Conservation (phyloP, 768 basidiomycete genomes). For the Calocera cornea region DNA sequence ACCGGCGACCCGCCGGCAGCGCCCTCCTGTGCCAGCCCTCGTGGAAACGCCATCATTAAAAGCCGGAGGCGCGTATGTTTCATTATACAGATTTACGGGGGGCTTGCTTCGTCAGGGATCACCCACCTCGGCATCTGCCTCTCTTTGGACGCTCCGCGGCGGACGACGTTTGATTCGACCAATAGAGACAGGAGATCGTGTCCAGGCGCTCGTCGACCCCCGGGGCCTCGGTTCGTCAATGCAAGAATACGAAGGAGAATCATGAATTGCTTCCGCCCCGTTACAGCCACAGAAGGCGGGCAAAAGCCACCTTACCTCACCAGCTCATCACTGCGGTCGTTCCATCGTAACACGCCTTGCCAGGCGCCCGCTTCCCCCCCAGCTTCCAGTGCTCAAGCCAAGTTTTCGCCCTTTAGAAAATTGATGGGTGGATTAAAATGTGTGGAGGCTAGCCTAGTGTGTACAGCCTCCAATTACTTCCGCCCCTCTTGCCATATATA, state of each 20-base stretch:
- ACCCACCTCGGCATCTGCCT: neutral
- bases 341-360: neutral
- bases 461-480: neutral
- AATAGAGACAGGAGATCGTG: neutral
- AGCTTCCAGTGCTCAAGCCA: neutral
- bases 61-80: neutral
- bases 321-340: neutral
- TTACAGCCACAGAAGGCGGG: slow-evolving; percentile 1
- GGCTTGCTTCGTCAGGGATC: slow-evolving; percentile 4
- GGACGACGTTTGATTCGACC: neutral
- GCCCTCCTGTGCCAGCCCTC: neutral
- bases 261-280: neutral
- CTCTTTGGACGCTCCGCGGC: neutral
- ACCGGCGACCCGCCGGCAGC: neutral
- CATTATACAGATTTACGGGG: neutral
- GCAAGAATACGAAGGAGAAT: neutral
- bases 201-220: too few species aligned
- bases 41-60: neutral
- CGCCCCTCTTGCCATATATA: neutral
- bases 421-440: neutral
- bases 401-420: neutral
- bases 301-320: neutral
- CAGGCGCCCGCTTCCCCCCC: neutral
- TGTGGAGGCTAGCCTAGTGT: neutral
- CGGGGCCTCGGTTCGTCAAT: neutral